Base-by-base conservation (phyloP, 345 rosid genomes). In the Erysimum cheiranthoides region DNA sequence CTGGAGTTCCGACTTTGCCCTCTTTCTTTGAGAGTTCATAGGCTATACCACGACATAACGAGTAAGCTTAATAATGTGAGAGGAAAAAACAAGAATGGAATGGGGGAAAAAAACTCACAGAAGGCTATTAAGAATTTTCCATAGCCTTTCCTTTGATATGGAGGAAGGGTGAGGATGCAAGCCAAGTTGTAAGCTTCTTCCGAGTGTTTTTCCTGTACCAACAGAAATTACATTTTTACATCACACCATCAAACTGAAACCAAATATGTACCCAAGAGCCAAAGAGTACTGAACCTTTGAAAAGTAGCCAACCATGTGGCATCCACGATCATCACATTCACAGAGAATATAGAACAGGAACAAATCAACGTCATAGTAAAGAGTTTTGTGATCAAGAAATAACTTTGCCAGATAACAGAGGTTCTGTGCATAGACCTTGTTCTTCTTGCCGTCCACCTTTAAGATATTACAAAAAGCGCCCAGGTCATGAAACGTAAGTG, bases 291-390 rank as follows among this genome's bases (percentile, higher is more conserved):
- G 45, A 17, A 90, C 99, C 99, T 95, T 95, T 61, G 99, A 95
- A 71, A 90, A 95, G 81, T 95, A 95, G 68, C 99, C 99, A 80
- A 93, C 98, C 98, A 93, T 95, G 85, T 95, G 99, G 86, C 99
- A 95, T 68, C 99, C 99, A 28, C 99, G 93, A 82, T 95, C 99
- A 82, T 95, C 99, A 70, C 97, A 95, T 83, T 95, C 99, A 17
- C 98, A 95, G 78, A 95, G 83, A 64, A 95, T 78, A 42, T 95
- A 95, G 79, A 95, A 95, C 46, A 95, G 87, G 82, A 92, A 95
- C 74, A 95, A 83, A 77, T 95, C 98, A 62, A 96, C 99, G 39
- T 96, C 99, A 75, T 96, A 96, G 78, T 96, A 96, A 61, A 93
- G 99, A 50, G 99, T 96, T 82, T 96, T 96, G 88, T 93, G 98